phyloP scores from a whole-genome alignment of 106 monocot genomes.

The Dendrobium huoshanense region DNA sequence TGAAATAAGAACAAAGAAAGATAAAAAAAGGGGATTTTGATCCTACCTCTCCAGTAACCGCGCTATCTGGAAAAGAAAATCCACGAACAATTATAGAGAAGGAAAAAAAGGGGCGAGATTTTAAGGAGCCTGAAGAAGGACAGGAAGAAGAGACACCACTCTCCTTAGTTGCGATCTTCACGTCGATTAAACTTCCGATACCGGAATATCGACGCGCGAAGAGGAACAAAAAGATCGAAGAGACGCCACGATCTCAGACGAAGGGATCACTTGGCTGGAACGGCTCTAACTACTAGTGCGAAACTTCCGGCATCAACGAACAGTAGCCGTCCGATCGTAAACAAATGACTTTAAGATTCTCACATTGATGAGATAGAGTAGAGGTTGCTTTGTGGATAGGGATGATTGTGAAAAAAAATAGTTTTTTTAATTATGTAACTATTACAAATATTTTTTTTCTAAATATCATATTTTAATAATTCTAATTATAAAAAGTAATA shows the following conservation, averaged over 20 bases:
- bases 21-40: neutral
- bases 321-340: neutral
- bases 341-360: too few species aligned
- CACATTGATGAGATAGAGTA: too few species aligned
- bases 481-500: too few species aligned
- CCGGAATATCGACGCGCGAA: neutral
- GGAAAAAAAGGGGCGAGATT: too few species aligned
- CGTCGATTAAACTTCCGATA: neutral
- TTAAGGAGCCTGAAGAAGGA: too few species aligned
- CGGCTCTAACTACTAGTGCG: neutral
- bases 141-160: neutral
- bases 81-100: too few species aligned
- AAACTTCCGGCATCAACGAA: neutral
- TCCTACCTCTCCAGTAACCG: neutral
- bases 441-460: too few species aligned
- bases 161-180: neutral
- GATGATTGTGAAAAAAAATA: too few species aligned
- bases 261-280: neutral
- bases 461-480: too few species aligned
- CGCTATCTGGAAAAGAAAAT: too few species aligned
- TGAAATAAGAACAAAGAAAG: neutral
- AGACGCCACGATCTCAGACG: neutral
- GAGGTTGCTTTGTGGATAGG: too few species aligned
- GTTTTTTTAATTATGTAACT: too few species aligned
- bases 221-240: neutral